Evolutionary conservation across 2,329 filamentous ascomycete species (phyloP), one percentile per base, ranked within the genome.

Genomic region (Thelonectria rubi): DNA sequence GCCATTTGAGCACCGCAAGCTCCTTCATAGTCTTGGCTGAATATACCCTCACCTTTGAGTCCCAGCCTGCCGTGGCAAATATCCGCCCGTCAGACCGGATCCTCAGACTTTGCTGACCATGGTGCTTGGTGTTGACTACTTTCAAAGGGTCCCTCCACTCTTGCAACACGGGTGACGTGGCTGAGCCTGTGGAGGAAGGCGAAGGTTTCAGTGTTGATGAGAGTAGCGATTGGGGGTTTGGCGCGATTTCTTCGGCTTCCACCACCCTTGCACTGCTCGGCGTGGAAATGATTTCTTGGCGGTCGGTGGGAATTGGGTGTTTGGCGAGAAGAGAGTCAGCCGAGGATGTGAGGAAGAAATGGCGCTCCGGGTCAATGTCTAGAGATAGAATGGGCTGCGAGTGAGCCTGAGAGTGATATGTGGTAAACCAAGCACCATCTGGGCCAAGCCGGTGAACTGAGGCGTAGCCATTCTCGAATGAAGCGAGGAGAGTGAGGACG

Each of bases 61-160:
- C 95, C 95, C 95, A 99, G 3, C 95, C 95, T 0, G 92, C 94
- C 0, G 94, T 98, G 3, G 91, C 92, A 66, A 97, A 91, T 4
- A 99, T 84, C 65, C 86, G 90, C 3, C 88, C 91, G 74, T 99
- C 95, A 2, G 88, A 89, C 14, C 95, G 87, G 21, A 97, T 84
- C 3, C 79, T 80, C 7, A 99, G 79, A 11, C 88, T 87, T 76
- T 99, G 95, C 75, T 98, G 94, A 1, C 95, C 95, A 0, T 94
- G 86, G 75, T 98, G 95, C 72, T 91, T 94, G 1, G 94, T 97
- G 69, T 94, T 88, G 46, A 88, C 66, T 0, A 79, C 76, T 70
- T 89, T 91, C 52, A 89, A 71, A 0, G 89, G 84, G 55, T 84
- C 72, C 11, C 77, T 78, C 73, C 77, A 79, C 3, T 71, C 68